Evolutionary conservation across 768 basidiomycete genomes (phyloP).

Genomic region (Scleroderma citrinum): DNA sequence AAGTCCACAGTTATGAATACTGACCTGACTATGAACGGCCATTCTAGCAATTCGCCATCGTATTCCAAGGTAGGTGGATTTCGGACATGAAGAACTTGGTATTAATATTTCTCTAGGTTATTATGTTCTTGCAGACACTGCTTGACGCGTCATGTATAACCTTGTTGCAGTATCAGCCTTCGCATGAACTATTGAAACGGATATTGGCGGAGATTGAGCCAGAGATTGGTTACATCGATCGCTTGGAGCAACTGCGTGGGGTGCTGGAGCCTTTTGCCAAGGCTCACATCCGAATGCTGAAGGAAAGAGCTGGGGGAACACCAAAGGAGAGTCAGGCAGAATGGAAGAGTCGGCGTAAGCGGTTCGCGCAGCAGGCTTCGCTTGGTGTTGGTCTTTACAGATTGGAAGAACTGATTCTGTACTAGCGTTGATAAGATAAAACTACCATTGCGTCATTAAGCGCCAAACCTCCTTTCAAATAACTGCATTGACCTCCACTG

Average conservation of each 20-base stretch:
- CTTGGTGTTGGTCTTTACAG: slow-evolving; percentile 61
- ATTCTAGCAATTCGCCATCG: slow-evolving; percentile 12
- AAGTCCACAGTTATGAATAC: slow-evolving; percentile 14
- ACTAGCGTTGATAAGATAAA: slow-evolving; percentile 4
- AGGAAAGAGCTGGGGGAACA: slow-evolving; percentile 33
- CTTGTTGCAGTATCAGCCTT: slow-evolving; percentile 57
- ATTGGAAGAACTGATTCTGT: slow-evolving; percentile 64
- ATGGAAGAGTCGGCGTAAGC: slow-evolving; percentile 49
- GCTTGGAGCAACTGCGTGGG: slow-evolving; percentile 52
- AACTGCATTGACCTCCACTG: neutral
- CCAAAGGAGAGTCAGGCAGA: slow-evolving; percentile 33
- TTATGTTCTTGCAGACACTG: slow-evolving; percentile 55
- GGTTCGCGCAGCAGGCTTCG: slow-evolving; percentile 45
- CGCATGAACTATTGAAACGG: slow-evolving; percentile 46
- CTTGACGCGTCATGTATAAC: slow-evolving; percentile 69
- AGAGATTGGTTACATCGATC: slow-evolving; percentile 46
- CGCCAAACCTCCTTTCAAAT: slow-evolving; percentile 15
- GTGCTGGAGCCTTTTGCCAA: slow-evolving; percentile 57
- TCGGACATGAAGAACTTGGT: slow-evolving; percentile 27
- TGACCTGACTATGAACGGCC: neutral
- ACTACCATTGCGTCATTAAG: no score
- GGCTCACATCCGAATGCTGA: slow-evolving; percentile 44
- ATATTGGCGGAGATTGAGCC: slow-evolving; percentile 49
- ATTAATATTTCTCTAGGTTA: slow-evolving; percentile 42
- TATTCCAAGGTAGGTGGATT: slow-evolving; percentile 34